Evolutionary conservation across 1,284 basidiomycete genomes (phyloP).

Genomic region (Coniferiporia sulphurascens): DNA sequence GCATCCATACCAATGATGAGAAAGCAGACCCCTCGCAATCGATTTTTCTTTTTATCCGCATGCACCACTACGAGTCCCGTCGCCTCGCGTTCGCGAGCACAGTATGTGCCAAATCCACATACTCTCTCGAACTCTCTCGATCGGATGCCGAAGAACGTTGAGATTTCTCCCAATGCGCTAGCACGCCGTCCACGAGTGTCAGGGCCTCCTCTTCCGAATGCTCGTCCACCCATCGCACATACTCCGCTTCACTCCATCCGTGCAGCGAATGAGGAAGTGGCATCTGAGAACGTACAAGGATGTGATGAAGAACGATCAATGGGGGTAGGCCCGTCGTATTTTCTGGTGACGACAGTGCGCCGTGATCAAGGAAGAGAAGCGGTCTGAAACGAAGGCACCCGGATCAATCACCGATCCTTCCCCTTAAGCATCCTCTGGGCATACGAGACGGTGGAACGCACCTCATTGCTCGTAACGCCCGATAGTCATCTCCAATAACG

Average conservation of each 20-base stretch:
- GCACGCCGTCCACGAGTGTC: constrained; percentile 64
- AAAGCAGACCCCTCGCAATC: background rate
- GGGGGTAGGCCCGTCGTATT: constrained; percentile 73
- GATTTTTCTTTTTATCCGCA: background rate
- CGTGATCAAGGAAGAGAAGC: constrained; percentile 81
- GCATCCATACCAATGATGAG: background rate
- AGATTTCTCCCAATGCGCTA: constrained; percentile 70
- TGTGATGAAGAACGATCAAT: constrained; percentile 84
- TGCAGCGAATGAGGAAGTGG: constrained; percentile 82
- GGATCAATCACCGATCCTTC: background rate
- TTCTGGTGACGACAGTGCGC: constrained; percentile 55
- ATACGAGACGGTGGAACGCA: constrained; percentile 30
- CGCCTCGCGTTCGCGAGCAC: constrained; percentile 44
- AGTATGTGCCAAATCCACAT: constrained; percentile 55
- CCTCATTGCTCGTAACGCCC: constrained; percentile 76
- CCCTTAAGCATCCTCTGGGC: too few species aligned
- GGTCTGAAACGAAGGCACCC: constrained; percentile 45
- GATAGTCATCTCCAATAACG: constrained; percentile 75
- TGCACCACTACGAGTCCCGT: background rate
- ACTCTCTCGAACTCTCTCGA: constrained; percentile 44
- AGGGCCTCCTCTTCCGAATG: constrained; percentile 68
- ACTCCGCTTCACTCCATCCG: constrained; percentile 90
- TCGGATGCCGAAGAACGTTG: constrained; percentile 47
- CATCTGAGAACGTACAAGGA: constrained; percentile 84
- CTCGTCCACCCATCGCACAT: constrained; percentile 83